Evolutionary conservation across 331 rosid genomes (phyloP).

Genomic region (Prunus yedoensis): DNA sequence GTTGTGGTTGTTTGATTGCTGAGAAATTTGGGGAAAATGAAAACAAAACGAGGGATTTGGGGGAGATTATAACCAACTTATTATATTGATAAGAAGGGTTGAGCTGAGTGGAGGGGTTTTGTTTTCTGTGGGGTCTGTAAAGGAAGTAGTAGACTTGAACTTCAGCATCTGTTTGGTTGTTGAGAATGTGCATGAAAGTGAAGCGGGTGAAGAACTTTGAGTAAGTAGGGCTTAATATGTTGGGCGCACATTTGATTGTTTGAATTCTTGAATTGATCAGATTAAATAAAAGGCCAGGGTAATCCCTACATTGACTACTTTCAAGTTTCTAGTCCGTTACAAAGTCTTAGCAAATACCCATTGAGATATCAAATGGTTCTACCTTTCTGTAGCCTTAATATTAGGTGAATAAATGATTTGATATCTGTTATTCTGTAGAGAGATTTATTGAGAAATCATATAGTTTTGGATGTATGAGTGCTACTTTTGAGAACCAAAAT

Average conservation of each 20-base stretch:
- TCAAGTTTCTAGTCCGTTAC: not conserved
- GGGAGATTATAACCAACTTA: no score
- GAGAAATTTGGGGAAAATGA: not conserved
- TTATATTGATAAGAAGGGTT: not conserved
- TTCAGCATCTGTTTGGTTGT: not conserved
- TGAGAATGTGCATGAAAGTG: not conserved
- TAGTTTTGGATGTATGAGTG: not conserved
- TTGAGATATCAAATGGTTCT: not conserved
- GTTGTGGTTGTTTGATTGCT: not conserved
- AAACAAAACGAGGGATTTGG: not conserved
- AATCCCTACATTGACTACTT: not conserved
- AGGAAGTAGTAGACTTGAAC: not conserved
- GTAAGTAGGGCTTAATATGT: not conserved
- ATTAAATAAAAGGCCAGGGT: not conserved
- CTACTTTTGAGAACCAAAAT: not conserved
- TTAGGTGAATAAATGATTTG: not conserved
- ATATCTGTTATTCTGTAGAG: not conserved
- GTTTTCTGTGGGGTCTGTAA: no score
- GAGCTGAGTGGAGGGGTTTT: not conserved
- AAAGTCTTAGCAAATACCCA: not conserved
- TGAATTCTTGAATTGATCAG: no score
- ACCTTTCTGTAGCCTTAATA: not conserved
- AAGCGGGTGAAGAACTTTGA: not conserved
- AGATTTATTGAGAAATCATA: not conserved
- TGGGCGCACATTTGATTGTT: not conserved